Percentiles rank a stretch among this genome's conserved stretches.
phyloP scores from a whole-genome alignment of 768 basidiomycete genomes.

The Tricholoma matsutake region DNA sequence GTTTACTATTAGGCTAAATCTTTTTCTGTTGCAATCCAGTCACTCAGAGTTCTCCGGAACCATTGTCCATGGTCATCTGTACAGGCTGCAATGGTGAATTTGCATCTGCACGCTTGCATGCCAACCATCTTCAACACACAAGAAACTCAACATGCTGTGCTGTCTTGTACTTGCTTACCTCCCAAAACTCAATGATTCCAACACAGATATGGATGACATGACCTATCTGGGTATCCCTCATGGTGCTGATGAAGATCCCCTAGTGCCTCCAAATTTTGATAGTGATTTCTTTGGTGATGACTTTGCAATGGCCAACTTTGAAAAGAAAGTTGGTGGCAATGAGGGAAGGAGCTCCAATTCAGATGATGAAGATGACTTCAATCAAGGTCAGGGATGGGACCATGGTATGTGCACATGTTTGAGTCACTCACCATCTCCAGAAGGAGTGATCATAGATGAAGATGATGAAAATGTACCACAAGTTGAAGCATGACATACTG shows the following conservation, averaged over 20 bases:
- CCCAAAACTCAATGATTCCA: neutral
- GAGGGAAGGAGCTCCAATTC: neutral
- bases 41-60: neutral
- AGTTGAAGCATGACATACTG: neutral
- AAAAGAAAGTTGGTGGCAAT: neutral
- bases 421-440: neutral
- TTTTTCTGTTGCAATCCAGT: neutral
- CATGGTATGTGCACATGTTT: neutral
- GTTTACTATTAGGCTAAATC: neutral
- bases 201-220: neutral
- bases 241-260: neutral
- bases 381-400: neutral
- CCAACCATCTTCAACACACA: neutral
- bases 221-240: neutral
- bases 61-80: neutral
- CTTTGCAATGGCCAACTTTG: neutral
- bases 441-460: neutral
- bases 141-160: neutral
- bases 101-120: neutral
- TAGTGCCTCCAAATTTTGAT: neutral
- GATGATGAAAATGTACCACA: neutral
- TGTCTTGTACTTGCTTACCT: conserved; percentile 1
- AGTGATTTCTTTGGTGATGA: neutral
- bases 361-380: conserved; percentile 1
- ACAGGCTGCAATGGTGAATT: conserved; percentile 1